phyloP scores from a whole-genome alignment of 169 alveolate species.

The Plasmodium cynomolgi region DNA sequence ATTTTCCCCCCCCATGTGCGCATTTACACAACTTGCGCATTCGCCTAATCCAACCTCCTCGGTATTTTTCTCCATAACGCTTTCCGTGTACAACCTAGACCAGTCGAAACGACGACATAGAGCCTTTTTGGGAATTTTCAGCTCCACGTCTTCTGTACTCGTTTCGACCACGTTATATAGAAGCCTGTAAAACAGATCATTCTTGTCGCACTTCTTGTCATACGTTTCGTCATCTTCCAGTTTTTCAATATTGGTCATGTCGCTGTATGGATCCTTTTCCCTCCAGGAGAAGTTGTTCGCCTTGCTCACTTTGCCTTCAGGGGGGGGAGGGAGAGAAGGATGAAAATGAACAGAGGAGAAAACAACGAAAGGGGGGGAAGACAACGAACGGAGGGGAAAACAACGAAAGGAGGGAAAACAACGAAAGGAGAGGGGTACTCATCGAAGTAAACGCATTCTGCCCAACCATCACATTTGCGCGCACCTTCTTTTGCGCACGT shows the following conservation, averaged over 20 bases:
- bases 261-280: not conserved
- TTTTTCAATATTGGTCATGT: slow-evolving; percentile 22
- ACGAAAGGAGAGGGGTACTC: not conserved
- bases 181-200: slow-evolving; percentile 24
- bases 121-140: slow-evolving; percentile 68
- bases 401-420: no score
- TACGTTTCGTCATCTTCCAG: slow-evolving; percentile 31
- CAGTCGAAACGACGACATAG: slow-evolving; percentile 74
- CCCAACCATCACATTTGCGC: not conserved
- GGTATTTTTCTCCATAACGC: slow-evolving; percentile 23
- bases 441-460: not conserved
- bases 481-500: not conserved
- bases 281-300: slow-evolving; percentile 64
- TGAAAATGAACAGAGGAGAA: not conserved
- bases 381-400: no score
- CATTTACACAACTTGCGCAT: not conserved
- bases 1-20: not conserved
- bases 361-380: not conserved
- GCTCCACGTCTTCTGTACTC: slow-evolving; percentile 26
- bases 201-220: slow-evolving; percentile 33
- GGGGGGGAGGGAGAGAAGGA: not conserved
- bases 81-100: slow-evolving; percentile 43
- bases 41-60: slow-evolving; percentile 23
- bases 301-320: slow-evolving; percentile 37
- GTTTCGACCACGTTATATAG: slow-evolving; percentile 24